phyloP scores from a whole-genome alignment of 495 filamentous ascomycete genomes.

The Echria macrotheca region DNA sequence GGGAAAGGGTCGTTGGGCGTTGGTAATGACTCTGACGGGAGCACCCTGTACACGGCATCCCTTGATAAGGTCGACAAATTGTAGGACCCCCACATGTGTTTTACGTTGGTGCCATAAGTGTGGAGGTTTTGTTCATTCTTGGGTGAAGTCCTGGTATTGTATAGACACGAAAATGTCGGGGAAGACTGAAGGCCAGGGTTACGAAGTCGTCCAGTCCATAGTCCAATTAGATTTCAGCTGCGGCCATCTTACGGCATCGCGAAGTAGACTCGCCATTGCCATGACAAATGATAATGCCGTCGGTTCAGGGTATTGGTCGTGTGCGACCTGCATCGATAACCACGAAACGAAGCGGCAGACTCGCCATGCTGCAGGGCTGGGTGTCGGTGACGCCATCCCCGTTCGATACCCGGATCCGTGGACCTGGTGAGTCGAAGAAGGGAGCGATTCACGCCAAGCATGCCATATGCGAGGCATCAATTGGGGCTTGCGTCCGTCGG shows the following conservation, averaged over 20 bases:
- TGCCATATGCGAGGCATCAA: too few species aligned
- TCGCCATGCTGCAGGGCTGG: too few species aligned
- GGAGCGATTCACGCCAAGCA: too few species aligned
- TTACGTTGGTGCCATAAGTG: too few species aligned
- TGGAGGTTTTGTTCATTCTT: too few species aligned
- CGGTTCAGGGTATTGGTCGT: neutral
- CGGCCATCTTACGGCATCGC: neutral
- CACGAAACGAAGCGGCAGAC: too few species aligned
- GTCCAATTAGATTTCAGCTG: neutral
- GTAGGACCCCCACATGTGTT: too few species aligned
- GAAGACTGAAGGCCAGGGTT: neutral
- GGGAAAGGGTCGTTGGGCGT: neutral
- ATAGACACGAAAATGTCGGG: too few species aligned
- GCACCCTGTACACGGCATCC: neutral
- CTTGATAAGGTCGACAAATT: neutral
- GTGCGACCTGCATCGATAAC: neutral
- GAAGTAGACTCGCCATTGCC: neutral
- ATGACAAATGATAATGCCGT: neutral
- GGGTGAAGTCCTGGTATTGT: too few species aligned
- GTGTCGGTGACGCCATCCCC: neutral
- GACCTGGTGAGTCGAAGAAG: neutral
- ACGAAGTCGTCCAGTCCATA: neutral
- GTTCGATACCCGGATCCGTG: conserved; percentile 1
- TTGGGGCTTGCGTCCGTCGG: too few species aligned
- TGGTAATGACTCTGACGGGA: too few species aligned